Evolutionary conservation across 768 basidiomycete species (phyloP).

Genomic region (Hypholoma sublateritium): DNA sequence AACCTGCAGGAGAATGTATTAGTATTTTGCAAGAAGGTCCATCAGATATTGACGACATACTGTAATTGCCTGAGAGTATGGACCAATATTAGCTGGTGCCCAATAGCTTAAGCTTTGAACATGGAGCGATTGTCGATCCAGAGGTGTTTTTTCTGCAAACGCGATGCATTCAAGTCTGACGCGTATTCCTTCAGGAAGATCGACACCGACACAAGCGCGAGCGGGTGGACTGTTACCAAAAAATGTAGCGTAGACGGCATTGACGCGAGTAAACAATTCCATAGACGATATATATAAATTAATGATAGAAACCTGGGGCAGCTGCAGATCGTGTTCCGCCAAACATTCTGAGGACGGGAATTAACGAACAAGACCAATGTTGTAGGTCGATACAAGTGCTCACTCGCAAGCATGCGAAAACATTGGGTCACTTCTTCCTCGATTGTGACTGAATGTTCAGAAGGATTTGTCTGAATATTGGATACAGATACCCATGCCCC

Average conservation of each 20-base stretch:
- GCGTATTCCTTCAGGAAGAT: conserved; percentile 55
- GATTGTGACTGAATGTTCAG: conserved; percentile 37
- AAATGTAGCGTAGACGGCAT: conserved; percentile 74
- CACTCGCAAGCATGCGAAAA: conserved; percentile 67
- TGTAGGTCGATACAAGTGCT: conserved; percentile 6
- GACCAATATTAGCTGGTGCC: conserved; percentile 99
- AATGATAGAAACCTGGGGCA: conserved; percentile 70
- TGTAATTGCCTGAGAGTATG: conserved; percentile 91
- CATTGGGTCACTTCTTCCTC: conserved; percentile 74
- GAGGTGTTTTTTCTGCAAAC: conserved; percentile 39
- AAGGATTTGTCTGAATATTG: conserved; percentile 44
- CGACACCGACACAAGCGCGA: conserved; percentile 89
- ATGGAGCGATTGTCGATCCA: conserved; percentile 75
- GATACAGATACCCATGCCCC: conserved; percentile 73
- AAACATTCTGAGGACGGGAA: conserved; percentile 48
- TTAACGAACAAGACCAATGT: not conserved
- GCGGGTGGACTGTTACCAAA: conserved; percentile 93
- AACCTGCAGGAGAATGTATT: conserved; percentile 43
- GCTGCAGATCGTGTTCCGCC: conserved; percentile 40
- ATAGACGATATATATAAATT: conserved; percentile 85
- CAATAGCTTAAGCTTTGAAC: conserved; percentile 97
- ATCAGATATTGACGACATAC: conserved; percentile 39
- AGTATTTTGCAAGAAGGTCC: too few relatives aligned
- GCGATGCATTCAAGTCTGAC: conserved; percentile 83
- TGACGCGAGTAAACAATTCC: conserved; percentile 74